A percentile compares a stretch with the other conserved stretches of the same genome.
Evolutionary conservation across 495 filamentous ascomycete genomes (phyloP).

Genomic region (Tirmania nivea): DNA sequence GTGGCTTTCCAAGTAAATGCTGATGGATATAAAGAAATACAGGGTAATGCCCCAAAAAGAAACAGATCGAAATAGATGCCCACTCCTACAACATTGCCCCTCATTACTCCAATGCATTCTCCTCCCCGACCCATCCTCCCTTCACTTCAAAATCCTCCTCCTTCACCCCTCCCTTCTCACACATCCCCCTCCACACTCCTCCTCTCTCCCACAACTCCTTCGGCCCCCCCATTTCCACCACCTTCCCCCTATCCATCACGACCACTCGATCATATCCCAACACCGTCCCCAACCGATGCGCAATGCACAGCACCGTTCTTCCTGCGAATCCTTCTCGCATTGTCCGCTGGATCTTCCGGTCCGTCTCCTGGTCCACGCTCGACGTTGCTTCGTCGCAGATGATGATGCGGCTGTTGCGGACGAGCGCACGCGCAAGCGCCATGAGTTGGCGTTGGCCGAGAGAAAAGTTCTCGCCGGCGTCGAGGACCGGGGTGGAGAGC

Average conservation of each 20-base stretch:
- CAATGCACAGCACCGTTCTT: slow-evolving; percentile 81
- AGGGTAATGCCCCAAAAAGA: no score
- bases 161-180: slow-evolving; percentile 67
- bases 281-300: slow-evolving; percentile 79
- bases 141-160: slow-evolving; percentile 41
- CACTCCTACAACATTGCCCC: no score
- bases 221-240: slow-evolving; percentile 71
- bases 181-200: slow-evolving; percentile 79
- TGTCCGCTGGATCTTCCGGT: slow-evolving; percentile 80
- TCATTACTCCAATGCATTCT: neutral
- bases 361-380: slow-evolving; percentile 86
- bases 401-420: slow-evolving; percentile 71
- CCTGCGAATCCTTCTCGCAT: slow-evolving; percentile 74
- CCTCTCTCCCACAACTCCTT: slow-evolving; percentile 40
- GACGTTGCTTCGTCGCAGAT: slow-evolving; percentile 91
- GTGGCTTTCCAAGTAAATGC: no score
- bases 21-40: no score
- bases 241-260: slow-evolving; percentile 76
- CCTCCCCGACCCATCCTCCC: neutral
- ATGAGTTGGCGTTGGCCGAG: slow-evolving; percentile 93
- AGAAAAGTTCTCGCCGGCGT: slow-evolving; percentile 87
- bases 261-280: slow-evolving; percentile 88
- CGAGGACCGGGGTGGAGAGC: slow-evolving; percentile 68
- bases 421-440: slow-evolving; percentile 76
- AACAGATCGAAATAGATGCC: no score